Conservation (phyloP, 73 alveolate species). For the Paramecium tetraurelia region DNA sequence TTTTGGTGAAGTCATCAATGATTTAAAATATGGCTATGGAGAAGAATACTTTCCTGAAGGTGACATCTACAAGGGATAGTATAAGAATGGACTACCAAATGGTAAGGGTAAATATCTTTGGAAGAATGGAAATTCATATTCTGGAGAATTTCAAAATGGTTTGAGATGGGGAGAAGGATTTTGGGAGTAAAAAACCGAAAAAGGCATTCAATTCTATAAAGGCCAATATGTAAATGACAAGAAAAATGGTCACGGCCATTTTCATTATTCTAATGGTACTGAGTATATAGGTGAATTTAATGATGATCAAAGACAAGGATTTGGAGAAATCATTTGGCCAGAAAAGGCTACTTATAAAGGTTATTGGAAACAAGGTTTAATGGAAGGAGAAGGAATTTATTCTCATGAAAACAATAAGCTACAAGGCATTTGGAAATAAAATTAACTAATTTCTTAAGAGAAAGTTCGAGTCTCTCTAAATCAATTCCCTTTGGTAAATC, state of each 20-base stretch:
- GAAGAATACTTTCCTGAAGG: slow-evolving; percentile 72
- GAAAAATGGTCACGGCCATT: slow-evolving; percentile 57
- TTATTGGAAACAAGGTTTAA: slow-evolving; percentile 43
- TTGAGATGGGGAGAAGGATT: slow-evolving; percentile 55
- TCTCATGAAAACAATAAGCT: neutral
- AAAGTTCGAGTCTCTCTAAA: slow-evolving; percentile 11
- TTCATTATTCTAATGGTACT: slow-evolving; percentile 37
- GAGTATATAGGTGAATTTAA: slow-evolving; percentile 25
- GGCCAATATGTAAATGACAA: slow-evolving; percentile 59
- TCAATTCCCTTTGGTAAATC: neutral
- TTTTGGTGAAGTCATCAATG: slow-evolving; percentile 78
- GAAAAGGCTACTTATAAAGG: slow-evolving; percentile 64
- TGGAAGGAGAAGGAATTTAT: slow-evolving; percentile 63
- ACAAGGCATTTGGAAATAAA: slow-evolving; percentile 5
- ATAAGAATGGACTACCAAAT: slow-evolving; percentile 75
- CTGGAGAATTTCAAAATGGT: slow-evolving; percentile 58
- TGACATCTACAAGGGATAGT: slow-evolving; percentile 75
- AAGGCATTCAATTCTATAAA: slow-evolving; percentile 2
- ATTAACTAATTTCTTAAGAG: neutral
- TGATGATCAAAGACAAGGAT: slow-evolving; percentile 56
- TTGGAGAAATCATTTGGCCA: slow-evolving; percentile 64
- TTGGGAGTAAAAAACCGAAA: slow-evolving; percentile 47
- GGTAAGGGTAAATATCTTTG: slow-evolving; percentile 80
- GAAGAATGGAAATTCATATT: slow-evolving; percentile 39
- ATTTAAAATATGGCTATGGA: slow-evolving; percentile 68